Conservation (phyloP, 495 filamentous ascomycete species). For the Gamarada debralockiae region DNA sequence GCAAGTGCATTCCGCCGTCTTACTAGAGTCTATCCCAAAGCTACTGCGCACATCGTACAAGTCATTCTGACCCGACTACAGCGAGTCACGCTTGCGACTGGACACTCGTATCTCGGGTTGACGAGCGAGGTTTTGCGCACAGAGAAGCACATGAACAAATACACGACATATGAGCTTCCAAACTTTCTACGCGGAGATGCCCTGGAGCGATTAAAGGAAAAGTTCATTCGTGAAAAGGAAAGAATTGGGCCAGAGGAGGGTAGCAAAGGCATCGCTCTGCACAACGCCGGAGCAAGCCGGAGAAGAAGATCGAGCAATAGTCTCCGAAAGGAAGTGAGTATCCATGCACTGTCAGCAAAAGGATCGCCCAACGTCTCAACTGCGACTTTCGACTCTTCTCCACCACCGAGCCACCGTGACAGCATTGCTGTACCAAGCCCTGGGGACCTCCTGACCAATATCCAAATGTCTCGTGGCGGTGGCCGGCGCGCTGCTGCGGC, state of each 20-base stretch:
- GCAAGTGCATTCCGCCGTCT: conserved; percentile 91
- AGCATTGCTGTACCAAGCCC: conserved; percentile 51
- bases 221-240: conserved; percentile 83
- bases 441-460: conserved; percentile 77
- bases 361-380: conserved; percentile 29
- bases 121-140: conserved; percentile 87
- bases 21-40: conserved; percentile 93
- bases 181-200: conserved; percentile 86
- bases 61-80: conserved; percentile 94
- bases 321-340: conserved; percentile 76
- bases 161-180: conserved; percentile 86
- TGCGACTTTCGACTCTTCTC: conserved; percentile 24
- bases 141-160: conserved; percentile 87
- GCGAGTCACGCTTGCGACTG: conserved; percentile 89
- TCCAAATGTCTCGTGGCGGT: conserved; percentile 65
- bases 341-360: conserved; percentile 56
- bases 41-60: conserved; percentile 94
- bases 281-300: conserved; percentile 65
- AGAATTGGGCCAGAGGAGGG: conserved; percentile 79
- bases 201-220: conserved; percentile 84
- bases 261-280: conserved; percentile 91
- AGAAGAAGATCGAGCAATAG: conserved; percentile 69
- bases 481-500: conserved; percentile 33
- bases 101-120: conserved; percentile 87
- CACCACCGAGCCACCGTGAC: conserved; percentile 26